phyloP scores from a whole-genome alignment of 257 asterid genomes.

The Paraleonurus japonicus region DNA sequence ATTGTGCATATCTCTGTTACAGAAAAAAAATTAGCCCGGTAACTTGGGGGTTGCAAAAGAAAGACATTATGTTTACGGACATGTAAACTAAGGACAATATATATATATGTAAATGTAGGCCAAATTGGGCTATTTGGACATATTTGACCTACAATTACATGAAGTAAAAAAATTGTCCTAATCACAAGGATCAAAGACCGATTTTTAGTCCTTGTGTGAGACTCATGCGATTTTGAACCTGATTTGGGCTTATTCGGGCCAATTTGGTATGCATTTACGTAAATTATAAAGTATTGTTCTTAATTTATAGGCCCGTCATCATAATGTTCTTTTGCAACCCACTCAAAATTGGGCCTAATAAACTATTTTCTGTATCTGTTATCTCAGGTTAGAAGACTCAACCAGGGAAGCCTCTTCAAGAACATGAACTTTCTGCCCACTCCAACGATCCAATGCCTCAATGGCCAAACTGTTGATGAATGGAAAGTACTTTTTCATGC shows the following conservation, averaged over 20 bases:
- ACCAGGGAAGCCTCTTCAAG: constrained; percentile 85
- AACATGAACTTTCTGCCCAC: constrained; percentile 45
- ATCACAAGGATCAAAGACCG: too few species aligned
- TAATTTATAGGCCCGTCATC: not conserved
- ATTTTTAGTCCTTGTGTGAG: too few species aligned
- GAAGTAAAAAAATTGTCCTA: too few species aligned
- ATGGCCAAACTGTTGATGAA: constrained; percentile 63
- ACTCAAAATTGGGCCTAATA: not conserved
- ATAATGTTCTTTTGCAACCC: not conserved
- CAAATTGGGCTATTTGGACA: not conserved
- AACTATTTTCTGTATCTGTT: not conserved
- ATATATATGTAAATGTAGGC: not conserved
- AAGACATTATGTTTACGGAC: not conserved
- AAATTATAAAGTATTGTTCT: too few species aligned
- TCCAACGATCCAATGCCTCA: constrained; percentile 74
- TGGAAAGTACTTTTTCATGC: constrained; percentile 64
- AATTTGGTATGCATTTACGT: not conserved
- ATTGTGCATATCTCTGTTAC: not conserved
- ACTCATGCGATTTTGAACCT: too few species aligned
- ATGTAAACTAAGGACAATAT: not conserved
- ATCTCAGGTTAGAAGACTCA: constrained; percentile 28
- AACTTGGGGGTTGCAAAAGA: not conserved
- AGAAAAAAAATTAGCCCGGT: not conserved
- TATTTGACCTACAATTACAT: too few species aligned
- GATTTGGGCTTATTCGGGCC: not conserved